These are phyloP conservation scores for Houttuynia cordata DNA, from an alignment of 164 flowering plant species.

Conservation along the genomic window DNA sequence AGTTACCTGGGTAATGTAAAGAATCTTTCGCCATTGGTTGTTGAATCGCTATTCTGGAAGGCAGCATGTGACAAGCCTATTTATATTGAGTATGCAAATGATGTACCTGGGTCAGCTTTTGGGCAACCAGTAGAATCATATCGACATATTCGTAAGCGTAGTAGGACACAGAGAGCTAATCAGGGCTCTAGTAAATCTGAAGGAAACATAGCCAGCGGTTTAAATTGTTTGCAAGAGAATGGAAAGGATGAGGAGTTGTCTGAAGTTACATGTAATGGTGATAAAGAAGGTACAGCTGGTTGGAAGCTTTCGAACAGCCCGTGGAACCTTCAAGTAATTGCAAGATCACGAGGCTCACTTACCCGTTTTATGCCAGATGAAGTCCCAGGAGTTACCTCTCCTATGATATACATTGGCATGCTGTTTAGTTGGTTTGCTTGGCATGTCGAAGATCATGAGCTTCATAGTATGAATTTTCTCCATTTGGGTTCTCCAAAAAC, in stretches of 20 bases:
- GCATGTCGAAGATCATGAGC: conserved; percentile 99
- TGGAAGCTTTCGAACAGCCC: conserved; percentile 97
- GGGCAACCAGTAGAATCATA: conserved; percentile 60
- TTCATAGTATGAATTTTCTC: conserved; percentile 94
- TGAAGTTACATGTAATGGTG: conserved; percentile 4
- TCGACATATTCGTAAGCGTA: conserved; percentile 30
- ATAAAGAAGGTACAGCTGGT: conserved; percentile 78
- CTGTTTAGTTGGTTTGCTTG: conserved; percentile 99
- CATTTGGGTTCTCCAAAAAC: conserved; percentile 91
- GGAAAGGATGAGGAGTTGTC: conserved; percentile 1
- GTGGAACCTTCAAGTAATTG: conserved; percentile 94
- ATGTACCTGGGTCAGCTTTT: conserved; percentile 94
- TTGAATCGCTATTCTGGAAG: conserved; percentile 88
- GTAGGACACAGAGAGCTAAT: conserved; percentile 32
- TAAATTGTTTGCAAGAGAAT: background rate
- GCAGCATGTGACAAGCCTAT: conserved; percentile 75
- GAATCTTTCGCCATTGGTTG: conserved; percentile 53
- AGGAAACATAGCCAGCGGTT: background rate
- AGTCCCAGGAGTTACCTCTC: conserved; percentile 97
- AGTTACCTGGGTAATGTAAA: conserved; percentile 40
- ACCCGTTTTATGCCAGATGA: conserved; percentile 98
- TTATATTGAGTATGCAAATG: conserved; percentile 92
- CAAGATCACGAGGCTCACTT: conserved; percentile 89
- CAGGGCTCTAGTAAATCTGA: conserved; percentile 2
- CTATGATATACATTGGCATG: conserved; percentile 98